Conservation (phyloP, 768 basidiomycete genomes). For the Boletus speciosus region DNA sequence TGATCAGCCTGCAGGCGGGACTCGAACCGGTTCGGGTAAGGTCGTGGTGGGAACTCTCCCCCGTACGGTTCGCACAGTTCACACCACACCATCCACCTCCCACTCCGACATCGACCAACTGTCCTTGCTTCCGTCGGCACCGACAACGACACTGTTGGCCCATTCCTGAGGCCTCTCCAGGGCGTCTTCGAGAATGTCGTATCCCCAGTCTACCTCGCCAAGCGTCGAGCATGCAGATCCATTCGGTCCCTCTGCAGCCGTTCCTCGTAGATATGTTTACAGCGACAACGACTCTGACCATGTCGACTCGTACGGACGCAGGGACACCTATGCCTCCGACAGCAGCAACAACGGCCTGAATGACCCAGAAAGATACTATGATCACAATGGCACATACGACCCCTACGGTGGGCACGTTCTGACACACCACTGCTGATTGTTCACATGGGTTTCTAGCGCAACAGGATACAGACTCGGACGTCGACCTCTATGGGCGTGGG, state of each 20-base stretch:
- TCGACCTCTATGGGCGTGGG: constrained; percentile 66
- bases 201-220: constrained; percentile 54
- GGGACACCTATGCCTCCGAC: constrained; percentile 71
- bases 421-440: constrained; percentile 5
- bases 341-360: constrained; percentile 55
- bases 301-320: constrained; percentile 55
- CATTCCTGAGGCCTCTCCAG: constrained; percentile 9
- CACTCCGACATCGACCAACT: not conserved
- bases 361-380: constrained; percentile 53
- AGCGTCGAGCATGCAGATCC: constrained; percentile 67
- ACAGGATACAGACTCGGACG: constrained; percentile 83
- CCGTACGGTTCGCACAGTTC: constrained; percentile 21
- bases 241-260: constrained; percentile 45
- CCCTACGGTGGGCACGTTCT: constrained; percentile 48
- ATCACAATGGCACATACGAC: constrained; percentile 60
- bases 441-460: constrained; percentile 43
- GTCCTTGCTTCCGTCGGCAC: constrained; percentile 4
- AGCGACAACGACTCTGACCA: constrained; percentile 78
- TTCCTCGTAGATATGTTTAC: constrained; percentile 45
- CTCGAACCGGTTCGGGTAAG: constrained; percentile 23
- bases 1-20: not conserved
- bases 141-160: constrained; percentile 19
- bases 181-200: constrained; percentile 36
- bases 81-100: constrained; percentile 11
- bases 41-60: constrained; percentile 26